These are phyloP conservation scores for Tremella fuciformis DNA, from an alignment of 768 basidiomycete species.

Conservation along the genomic window DNA sequence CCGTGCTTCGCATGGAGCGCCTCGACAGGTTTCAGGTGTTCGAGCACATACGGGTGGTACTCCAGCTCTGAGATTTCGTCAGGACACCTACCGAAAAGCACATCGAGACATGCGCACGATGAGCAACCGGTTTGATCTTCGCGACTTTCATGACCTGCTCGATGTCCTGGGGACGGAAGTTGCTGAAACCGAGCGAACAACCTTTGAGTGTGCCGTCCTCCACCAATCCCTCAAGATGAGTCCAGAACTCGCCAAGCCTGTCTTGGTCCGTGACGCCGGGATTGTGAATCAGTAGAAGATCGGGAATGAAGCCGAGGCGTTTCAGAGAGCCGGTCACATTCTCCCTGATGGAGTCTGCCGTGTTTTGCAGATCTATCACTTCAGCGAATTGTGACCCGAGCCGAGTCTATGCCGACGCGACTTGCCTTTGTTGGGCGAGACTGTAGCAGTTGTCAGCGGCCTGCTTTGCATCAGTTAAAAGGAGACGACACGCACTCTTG, in stretches of 20 bases:
- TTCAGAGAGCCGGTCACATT: constrained; percentile 27
- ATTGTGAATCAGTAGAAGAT: constrained; percentile 50
- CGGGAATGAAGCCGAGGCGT: constrained; percentile 34
- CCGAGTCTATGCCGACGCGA: too few relatives aligned
- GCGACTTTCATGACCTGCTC: constrained; percentile 35
- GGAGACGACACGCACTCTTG: constrained; percentile 20
- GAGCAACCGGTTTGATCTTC: constrained; percentile 46
- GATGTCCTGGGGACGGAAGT: constrained; percentile 48
- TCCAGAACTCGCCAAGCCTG: constrained; percentile 40
- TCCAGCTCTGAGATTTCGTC: constrained; percentile 27
- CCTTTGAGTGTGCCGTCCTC: constrained; percentile 31
- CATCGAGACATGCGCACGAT: constrained; percentile 24
- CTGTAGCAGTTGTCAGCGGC: neutral
- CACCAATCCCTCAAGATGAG: constrained; percentile 28
- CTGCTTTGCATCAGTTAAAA: neutral
- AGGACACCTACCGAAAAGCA: neutral
- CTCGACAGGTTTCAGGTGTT: constrained; percentile 36
- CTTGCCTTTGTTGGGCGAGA: too few relatives aligned
- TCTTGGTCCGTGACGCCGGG: constrained; percentile 41
- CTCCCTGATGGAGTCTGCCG: constrained; percentile 24
- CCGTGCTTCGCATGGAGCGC: constrained; percentile 13
- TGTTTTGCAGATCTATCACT: neutral
- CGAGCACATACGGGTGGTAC: constrained; percentile 49
- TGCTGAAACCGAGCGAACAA: constrained; percentile 40
- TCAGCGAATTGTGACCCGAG: constrained; percentile 7